Conservation (phyloP, 768 basidiomycete genomes). For the Polyporus arcularius region DNA sequence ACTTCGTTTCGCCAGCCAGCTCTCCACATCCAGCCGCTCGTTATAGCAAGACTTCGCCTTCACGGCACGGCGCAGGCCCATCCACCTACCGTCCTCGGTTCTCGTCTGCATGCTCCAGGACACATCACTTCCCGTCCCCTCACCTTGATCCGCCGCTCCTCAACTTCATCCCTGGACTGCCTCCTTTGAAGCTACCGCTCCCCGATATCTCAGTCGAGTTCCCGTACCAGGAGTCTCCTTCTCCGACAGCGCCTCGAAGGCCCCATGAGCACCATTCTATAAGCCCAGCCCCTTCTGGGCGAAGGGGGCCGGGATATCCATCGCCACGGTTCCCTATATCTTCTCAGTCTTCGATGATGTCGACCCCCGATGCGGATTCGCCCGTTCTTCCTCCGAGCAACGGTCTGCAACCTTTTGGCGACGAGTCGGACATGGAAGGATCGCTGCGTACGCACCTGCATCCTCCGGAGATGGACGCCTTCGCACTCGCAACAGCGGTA, state of each 20-base stretch:
- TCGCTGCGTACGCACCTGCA: neutral
- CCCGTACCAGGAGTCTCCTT: constrained; percentile 13
- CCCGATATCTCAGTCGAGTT: constrained; percentile 11
- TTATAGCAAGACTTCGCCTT: neutral
- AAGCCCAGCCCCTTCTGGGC: constrained; percentile 2
- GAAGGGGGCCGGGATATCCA: neutral
- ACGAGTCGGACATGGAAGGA: neutral
- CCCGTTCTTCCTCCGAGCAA: constrained; percentile 23
- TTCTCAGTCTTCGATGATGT: neutral
- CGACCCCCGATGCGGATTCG: constrained; percentile 18
- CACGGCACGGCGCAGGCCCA: neutral
- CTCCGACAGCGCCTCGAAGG: constrained; percentile 3
- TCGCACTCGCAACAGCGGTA: constrained; percentile 22
- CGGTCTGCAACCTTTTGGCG: neutral
- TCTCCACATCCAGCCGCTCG: neutral
- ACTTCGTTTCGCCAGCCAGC: neutral
- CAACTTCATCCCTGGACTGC: constrained; percentile 16
- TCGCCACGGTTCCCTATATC: constrained; percentile 4
- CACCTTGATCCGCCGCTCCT: constrained; percentile 17
- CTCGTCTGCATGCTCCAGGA: neutral
- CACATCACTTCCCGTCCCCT: constrained; percentile 7
- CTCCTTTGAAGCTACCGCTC: constrained; percentile 19
- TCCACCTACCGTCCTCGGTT: neutral
- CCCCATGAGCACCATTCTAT: neutral
- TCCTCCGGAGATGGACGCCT: constrained; percentile 26